Evolutionary conservation across 73 alveolate genomes (phyloP).

Genomic region (Paramecium bursaria): DNA sequence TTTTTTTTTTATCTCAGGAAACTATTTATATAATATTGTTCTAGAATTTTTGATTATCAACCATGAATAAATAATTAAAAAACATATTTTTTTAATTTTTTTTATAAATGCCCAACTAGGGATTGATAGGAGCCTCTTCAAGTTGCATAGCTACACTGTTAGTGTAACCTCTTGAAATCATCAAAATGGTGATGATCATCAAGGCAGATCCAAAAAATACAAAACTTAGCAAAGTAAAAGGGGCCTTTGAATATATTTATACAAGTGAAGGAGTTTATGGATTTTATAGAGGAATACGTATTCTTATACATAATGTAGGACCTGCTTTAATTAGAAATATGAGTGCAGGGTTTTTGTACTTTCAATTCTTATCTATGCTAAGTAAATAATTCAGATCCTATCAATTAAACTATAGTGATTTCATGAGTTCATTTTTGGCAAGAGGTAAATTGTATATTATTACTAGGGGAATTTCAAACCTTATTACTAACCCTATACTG

Average conservation of each 20-base stretch:
- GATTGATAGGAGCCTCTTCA: conserved; percentile 24
- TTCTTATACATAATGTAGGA: not conserved
- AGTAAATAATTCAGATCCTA: not conserved
- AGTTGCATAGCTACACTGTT: conserved; percentile 8
- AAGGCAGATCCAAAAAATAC: conserved; percentile 17
- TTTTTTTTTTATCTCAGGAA: too few species aligned
- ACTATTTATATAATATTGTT: too few species aligned
- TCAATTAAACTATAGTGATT: conserved; percentile 19
- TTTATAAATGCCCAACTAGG: not conserved
- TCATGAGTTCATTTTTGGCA: conserved; percentile 44
- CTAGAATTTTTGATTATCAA: too few species aligned
- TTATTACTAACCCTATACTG: conserved; percentile 59
- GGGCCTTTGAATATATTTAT: conserved; percentile 43
- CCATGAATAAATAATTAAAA: too few species aligned
- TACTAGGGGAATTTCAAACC: conserved; percentile 17
- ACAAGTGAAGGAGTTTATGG: conserved; percentile 44
- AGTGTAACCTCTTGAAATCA: conserved; percentile 60
- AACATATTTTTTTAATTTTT: too few species aligned
- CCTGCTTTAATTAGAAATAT: conserved; percentile 63
- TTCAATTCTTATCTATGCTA: conserved; percentile 28
- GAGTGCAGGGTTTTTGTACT: conserved; percentile 59
- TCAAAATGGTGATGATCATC: conserved; percentile 59
- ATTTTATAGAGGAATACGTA: conserved; percentile 57
- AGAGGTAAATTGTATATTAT: conserved; percentile 8
- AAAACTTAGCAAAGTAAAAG: not conserved